Evolutionary conservation across 2,329 filamentous ascomycete species (phyloP), one percentile per base, ranked within the genome.

Genomic region (Parastagonospora avenae): DNA sequence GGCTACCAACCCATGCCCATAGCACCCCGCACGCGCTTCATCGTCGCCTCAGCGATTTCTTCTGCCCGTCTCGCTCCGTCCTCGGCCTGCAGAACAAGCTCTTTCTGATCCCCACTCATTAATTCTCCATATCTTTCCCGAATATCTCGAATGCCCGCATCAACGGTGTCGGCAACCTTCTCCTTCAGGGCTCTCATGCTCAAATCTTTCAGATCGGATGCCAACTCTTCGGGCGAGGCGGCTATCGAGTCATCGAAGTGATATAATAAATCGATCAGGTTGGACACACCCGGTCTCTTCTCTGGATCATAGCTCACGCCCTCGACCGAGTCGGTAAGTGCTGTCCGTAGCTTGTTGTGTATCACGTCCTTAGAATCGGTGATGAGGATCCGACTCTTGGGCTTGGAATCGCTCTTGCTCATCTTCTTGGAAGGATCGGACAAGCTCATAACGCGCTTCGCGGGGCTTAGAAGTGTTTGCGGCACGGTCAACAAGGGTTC

Each of bases 361-460:
- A 97, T 92, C 2, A 80, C 77, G 0, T 82, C 75, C 0, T 82
- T 76, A 0, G 79, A 74, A 63, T 97, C 90, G 2, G 88, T 96
- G 53, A 99, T 85, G 10, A 94, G 77, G 61, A 99, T 95, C 14
- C 91, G 84, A 7, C 91, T 95, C 42, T 82, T 83, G 2, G 83
- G 80, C 60, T 89, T 84, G 0, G 80, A 68, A 63, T 91, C 82
- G 0, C 92, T 96, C 75, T 99, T 99, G 48, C 92, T 96, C 94
- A 99, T 99, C 72, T 99, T 99, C 45, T 84, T 80, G 0, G 73
- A 76, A 0, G 94, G 93, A 9, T 90, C 79, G 44, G 84, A 85
- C 16, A 99, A 83, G 14, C 92, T 96, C 92, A 97, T 97, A 55
- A 99, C 83, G 54, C 93, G 86, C 64, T 89, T 90, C 2, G 89